Conservation (phyloP, 139 green algal species). For the Pleodorina starrii region DNA sequence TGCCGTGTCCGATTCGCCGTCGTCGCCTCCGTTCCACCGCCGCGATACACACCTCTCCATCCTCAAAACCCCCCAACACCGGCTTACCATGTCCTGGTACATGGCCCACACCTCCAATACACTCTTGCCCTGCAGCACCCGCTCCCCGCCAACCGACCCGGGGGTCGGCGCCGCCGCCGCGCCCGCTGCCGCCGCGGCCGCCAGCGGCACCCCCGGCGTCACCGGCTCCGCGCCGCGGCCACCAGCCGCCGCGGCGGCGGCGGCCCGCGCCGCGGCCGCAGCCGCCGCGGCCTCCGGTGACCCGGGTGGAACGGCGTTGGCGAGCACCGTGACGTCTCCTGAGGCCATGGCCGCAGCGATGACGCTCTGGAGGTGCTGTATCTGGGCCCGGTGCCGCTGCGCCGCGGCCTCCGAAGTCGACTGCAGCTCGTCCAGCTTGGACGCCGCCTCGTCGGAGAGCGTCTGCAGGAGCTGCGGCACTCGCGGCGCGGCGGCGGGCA, state of each 20-base stretch:
- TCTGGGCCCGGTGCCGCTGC: neutral
- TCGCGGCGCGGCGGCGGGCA: no score
- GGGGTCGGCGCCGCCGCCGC: neutral
- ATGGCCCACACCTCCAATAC: conserved; percentile 55
- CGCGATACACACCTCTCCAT: no score
- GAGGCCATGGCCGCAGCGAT: conserved; percentile 15
- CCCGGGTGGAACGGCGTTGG: neutral
- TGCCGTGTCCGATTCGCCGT: no score
- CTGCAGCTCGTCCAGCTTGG: conserved; percentile 11
- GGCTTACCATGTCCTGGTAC: conserved; percentile 45
- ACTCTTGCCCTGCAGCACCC: conserved; percentile 48
- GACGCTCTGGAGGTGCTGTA: conserved; percentile 3
- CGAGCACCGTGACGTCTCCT: conserved; percentile 32
- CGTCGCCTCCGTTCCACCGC: no score
- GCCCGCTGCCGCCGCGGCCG: neutral
- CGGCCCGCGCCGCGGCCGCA: neutral
- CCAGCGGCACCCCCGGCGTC: neutral
- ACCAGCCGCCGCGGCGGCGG: neutral
- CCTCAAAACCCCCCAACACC: no score
- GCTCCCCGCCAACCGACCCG: neutral
- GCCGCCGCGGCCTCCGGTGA: neutral
- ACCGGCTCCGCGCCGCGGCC: neutral
- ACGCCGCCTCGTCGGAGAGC: neutral
- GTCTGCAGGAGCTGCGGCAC: neutral
- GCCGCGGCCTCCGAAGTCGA: neutral